Evolutionary conservation across 78 protist genomes (phyloP).

Genomic region (Dictyostelium citrinum): DNA sequence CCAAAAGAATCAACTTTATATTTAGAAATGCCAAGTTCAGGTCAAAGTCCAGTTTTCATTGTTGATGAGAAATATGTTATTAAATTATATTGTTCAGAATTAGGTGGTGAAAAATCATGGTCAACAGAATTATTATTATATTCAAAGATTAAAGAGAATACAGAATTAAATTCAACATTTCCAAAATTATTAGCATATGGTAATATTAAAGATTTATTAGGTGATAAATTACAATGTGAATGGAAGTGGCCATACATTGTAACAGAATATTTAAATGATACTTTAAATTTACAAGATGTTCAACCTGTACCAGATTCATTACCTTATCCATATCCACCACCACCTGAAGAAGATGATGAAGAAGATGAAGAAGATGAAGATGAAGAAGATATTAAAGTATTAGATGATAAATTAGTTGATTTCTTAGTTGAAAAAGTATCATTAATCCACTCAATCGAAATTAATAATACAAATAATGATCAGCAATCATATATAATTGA

Average conservation of each 20-base stretch:
- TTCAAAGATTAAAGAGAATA: neutral
- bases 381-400: neutral
- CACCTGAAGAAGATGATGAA: neutral
- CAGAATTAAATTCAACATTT: neutral
- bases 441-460: neutral
- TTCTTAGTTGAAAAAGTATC: neutral
- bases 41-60: slow-evolving; percentile 63
- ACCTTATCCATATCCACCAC: slow-evolving; percentile 59
- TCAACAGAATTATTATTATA: slow-evolving; percentile 5
- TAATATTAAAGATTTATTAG: neutral
- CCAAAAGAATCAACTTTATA: neutral
- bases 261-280: slow-evolving; percentile 8
- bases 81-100: slow-evolving; percentile 54
- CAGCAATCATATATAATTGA: neutral
- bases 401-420: slow-evolving; percentile 25
- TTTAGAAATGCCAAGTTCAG: slow-evolving; percentile 12
- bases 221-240: neutral
- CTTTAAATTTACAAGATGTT: slow-evolving; percentile 26
- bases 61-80: slow-evolving; percentile 48
- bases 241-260: slow-evolving; percentile 74
- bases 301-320: slow-evolving; percentile 59
- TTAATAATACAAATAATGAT: neutral
- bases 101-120: slow-evolving; percentile 50
- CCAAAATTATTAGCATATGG: slow-evolving; percentile 31
- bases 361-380: slow-evolving; percentile 23